Evolutionary conservation across 352 stramenopile species (phyloP), one percentile per base, ranked within the genome.

Genomic region (Phytophthora podocarpi): DNA sequence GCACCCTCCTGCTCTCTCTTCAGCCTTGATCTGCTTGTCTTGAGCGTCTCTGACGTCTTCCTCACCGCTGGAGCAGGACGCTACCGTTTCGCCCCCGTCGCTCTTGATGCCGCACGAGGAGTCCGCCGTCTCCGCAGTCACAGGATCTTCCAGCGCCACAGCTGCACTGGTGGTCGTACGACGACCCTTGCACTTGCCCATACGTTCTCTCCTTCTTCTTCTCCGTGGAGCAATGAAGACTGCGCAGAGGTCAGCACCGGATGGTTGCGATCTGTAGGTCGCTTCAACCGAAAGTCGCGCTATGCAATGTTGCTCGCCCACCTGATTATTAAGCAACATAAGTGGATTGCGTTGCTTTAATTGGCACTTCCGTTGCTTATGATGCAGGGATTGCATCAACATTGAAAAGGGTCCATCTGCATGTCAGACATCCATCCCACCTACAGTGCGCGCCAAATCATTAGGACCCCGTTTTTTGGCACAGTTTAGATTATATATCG

Each of bases 31-130:
- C n/a, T n/a, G n/a, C n/a, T n/a, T n/a, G n/a, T n/a, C n/a, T n/a
- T n/a, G n/a, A n/a, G n/a, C n/a, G n/a, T n/a, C 10, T 26, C 42
- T 36, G 31, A 36, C 39, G 20, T 56, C 50, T 28, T 70, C 53
- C 13, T 71, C 49, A 12, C 58, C 34, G 21, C 57, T 70, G 30
- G 62, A 67, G 18, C 54, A 68, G 8, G 66, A 73, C 18, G 32
- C 42, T 5, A 46, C 32, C n/a, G 66, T 68, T 15, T 75, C 65
- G n/a, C 46, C 41, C 0, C 32, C 60, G 27, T 78, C 64, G 31
- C 61, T 70, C 45, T 69, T 72, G 28, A 12, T 15, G 37, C 36
- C 16, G 20, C 32, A 50, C 24, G 26, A 58, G n/a, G 42, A 10
- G 4, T 39, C 28, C 18, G 20, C 8, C 5, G 28, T 35, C 34